Evolutionary conservation across 2,329 filamentous ascomycete genomes (phyloP), one percentile per base, ranked within the genome.

Genomic region (Monilinia aucupariae): DNA sequence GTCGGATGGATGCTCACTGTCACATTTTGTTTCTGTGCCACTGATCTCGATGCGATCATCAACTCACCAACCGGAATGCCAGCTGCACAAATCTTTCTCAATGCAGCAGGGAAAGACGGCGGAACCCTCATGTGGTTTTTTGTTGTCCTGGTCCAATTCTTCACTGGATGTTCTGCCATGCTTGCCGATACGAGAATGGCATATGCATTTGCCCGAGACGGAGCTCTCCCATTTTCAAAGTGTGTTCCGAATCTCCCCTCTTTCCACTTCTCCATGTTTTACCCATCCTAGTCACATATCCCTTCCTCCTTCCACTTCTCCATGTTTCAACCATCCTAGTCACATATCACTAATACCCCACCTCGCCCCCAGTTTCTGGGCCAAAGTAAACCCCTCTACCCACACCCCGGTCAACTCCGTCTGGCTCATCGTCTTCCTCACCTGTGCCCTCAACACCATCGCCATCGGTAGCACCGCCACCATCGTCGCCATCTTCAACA

Each of bases 1-100:
- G 76, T 86, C 12, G 85, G 85, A n/a, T 85, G 82, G 81, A 77
- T 86, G 68, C 75, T 87, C 47, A 87, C 82, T 3, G 76, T 87
- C n/a, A 83, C 81, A 2, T 81, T 87, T 70, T 85, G 83, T 69
- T 86, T 86, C 74, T 86, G 84, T 69, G 76, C 86, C 61, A 80
- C 78, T 39, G 83, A 87, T 69, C 77, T 83, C 62, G 81, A 85
- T 3, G 76, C 69, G 27, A 82, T 86, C 45, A 76, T 87, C 51
- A 73, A 75, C 15, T 80, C 81, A 2, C 82, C 84, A 1, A 86
- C 83, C 0, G 85, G 84, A 5, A 77, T 86, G 10, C 84, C 85
- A 0, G 82, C 83, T 0, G 85, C 84, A 0, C 79, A 82, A 65
- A 79, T 83, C 53, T 82, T 87, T 70, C 76, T 85, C 52, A 85